These are phyloP conservation scores for Isabelozyma gotoi DNA, from an alignment of 805 yeast species.

Conservation along the genomic window DNA sequence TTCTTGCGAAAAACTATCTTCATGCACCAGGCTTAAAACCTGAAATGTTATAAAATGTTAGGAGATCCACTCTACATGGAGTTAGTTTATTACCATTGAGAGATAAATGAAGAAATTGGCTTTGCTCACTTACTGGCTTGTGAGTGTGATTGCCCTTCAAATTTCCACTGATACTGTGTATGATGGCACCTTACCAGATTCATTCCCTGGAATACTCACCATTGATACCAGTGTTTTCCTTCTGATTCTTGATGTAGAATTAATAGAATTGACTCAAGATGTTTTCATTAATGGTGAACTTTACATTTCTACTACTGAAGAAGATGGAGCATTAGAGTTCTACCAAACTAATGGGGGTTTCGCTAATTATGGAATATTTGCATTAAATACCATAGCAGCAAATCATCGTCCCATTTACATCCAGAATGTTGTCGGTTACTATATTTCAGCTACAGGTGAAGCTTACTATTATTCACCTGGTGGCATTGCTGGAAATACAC, in stretches of 20 bases:
- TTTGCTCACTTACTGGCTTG: not conserved
- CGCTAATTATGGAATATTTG: constrained; percentile 6
- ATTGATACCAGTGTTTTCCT: constrained; percentile 12
- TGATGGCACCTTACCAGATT: too few relatives aligned
- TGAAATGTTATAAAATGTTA: too few relatives aligned
- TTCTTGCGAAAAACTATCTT: too few relatives aligned
- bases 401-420: too few relatives aligned
- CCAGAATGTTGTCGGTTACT: too few relatives aligned
- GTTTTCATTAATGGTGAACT: constrained; percentile 12
- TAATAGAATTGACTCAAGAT: constrained; percentile 10
- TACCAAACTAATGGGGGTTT: not conserved
- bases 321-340: constrained; percentile 9
- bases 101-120: not conserved
- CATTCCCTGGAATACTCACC: constrained; percentile 1
- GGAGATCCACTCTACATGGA: not conserved
- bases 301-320: constrained; percentile 11
- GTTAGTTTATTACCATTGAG: not conserved
- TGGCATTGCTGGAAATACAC: too few relatives aligned
- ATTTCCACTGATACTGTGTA: not conserved
- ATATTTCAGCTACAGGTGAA: too few relatives aligned
- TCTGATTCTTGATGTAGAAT: constrained; percentile 12
- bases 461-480: too few relatives aligned
- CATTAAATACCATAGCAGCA: constrained; percentile 17
- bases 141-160: not conserved
- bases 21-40: too few relatives aligned